Conservation (phyloP, 139 green algal species). For the Gonium pectorale region DNA sequence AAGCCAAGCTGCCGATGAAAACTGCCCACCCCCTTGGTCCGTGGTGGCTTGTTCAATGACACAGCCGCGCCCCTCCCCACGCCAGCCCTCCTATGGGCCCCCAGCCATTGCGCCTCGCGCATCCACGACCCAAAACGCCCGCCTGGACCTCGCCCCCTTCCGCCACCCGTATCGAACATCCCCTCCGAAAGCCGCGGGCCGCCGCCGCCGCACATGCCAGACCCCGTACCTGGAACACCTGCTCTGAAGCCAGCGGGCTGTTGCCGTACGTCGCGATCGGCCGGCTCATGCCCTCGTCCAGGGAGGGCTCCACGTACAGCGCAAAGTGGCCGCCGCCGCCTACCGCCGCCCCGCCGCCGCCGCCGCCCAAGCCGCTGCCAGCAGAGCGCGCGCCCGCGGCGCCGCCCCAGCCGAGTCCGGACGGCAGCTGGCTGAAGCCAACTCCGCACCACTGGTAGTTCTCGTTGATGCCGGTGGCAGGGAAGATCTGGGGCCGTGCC, state of each 20-base stretch:
- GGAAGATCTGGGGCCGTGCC: slow-evolving; percentile 56
- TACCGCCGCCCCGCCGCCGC: slow-evolving; percentile 52
- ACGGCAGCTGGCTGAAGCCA: slow-evolving; percentile 69
- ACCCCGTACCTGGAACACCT: slow-evolving; percentile 59
- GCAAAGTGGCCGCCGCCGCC: slow-evolving; percentile 55
- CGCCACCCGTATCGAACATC: too few relatives aligned
- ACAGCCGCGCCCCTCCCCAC: too few relatives aligned
- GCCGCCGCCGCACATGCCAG: neutral
- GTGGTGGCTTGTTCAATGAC: too few relatives aligned
- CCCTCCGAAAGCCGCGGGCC: neutral
- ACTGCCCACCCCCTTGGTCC: too few relatives aligned
- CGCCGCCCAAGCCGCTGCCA: slow-evolving; percentile 52
- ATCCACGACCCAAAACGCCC: too few relatives aligned
- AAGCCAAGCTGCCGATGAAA: too few relatives aligned
- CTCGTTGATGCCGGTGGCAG: slow-evolving; percentile 65
- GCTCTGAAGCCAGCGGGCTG: slow-evolving; percentile 34
- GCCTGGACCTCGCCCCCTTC: too few relatives aligned
- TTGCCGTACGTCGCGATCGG: slow-evolving; percentile 63
- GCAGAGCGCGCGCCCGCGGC: slow-evolving; percentile 41
- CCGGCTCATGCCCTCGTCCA: slow-evolving; percentile 67
- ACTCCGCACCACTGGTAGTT: slow-evolving; percentile 79
- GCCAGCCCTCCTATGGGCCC: too few relatives aligned
- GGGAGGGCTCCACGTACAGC: slow-evolving; percentile 65
- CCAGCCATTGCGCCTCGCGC: too few relatives aligned
- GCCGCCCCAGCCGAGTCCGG: slow-evolving; percentile 64